Evolutionary conservation across 2,329 filamentous ascomycete species (phyloP).

Genomic region (Elsinoe fawcettii): DNA sequence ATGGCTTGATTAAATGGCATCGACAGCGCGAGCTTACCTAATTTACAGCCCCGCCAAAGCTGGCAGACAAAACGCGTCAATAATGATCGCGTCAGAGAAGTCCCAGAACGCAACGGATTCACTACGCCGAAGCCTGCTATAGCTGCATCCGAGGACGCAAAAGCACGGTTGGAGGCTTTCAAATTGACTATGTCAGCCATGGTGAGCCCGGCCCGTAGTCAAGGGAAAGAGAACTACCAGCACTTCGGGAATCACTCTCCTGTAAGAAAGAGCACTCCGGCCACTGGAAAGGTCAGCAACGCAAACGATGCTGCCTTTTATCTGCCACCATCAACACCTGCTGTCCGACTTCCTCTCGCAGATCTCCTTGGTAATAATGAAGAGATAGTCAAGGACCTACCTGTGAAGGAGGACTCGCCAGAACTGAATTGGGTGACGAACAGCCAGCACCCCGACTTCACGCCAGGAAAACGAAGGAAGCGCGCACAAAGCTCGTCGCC

Average conservation of each 20-base stretch:
- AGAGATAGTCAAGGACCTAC: slow-evolving; percentile 42
- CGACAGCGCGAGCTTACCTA: too few relatives aligned
- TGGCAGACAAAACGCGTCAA: slow-evolving; percentile 16
- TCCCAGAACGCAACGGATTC: slow-evolving; percentile 19
- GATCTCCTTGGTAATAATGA: slow-evolving; percentile 56
- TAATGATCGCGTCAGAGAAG: slow-evolving; percentile 22
- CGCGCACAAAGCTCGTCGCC: slow-evolving; percentile 43
- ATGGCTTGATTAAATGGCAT: background rate
- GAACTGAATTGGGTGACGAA: slow-evolving; percentile 38
- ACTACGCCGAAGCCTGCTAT: slow-evolving; percentile 35
- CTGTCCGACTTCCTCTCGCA: slow-evolving; percentile 50
- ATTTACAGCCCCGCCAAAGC: slow-evolving; percentile 19
- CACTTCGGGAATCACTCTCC: background rate
- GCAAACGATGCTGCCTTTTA: slow-evolving; percentile 24
- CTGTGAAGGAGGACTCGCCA: slow-evolving; percentile 45
- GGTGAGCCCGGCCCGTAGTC: slow-evolving; percentile 18
- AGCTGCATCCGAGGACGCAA: slow-evolving; percentile 45
- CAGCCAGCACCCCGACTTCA: slow-evolving; percentile 35
- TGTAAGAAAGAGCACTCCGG: background rate
- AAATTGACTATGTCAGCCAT: slow-evolving; percentile 39
- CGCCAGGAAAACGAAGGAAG: slow-evolving; percentile 38
- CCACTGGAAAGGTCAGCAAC: slow-evolving; percentile 12
- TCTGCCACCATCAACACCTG: slow-evolving; percentile 50
- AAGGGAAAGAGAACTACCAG: slow-evolving; percentile 38
- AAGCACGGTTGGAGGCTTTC: slow-evolving; percentile 49